A percentile compares a stretch with the other conserved stretches of the same genome.
These are phyloP conservation scores for Hanseniaspora hatyaiensis DNA, from an alignment of 805 yeast species.

Conservation along the genomic window DNA sequence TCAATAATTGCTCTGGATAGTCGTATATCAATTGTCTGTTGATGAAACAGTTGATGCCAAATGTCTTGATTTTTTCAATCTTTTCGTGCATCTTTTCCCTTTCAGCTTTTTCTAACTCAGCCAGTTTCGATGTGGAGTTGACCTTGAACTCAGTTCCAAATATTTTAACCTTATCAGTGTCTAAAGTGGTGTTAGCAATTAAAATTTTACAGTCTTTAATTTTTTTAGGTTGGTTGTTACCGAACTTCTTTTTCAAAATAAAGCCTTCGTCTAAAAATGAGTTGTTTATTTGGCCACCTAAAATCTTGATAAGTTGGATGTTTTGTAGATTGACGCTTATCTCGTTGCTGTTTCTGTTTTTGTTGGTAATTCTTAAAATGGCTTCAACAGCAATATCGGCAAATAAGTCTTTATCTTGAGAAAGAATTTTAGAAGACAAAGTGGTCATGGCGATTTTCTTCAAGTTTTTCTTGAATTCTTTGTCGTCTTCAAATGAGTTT, in stretches of 20 bases:
- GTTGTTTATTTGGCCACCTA: slow-evolving; percentile 85
- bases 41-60: slow-evolving; percentile 78
- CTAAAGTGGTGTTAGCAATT: slow-evolving; percentile 91
- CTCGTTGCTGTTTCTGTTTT: background rate
- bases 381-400: slow-evolving; percentile 90
- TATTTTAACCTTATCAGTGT: slow-evolving; percentile 92
- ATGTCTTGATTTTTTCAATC: slow-evolving; percentile 78
- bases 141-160: slow-evolving; percentile 97
- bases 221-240: slow-evolving; percentile 84
- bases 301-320: slow-evolving; percentile 84
- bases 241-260: slow-evolving; percentile 80
- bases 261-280: slow-evolving; percentile 95
- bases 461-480: slow-evolving; percentile 59
- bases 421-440: slow-evolving; percentile 77
- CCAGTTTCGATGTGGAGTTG: slow-evolving; percentile 85
- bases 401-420: slow-evolving; percentile 89
- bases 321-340: slow-evolving; percentile 52
- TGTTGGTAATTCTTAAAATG: slow-evolving; percentile 68
- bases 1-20: slow-evolving; percentile 91
- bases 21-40: slow-evolving; percentile 95
- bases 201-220: slow-evolving; percentile 73
- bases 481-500: slow-evolving; percentile 50
- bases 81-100: slow-evolving; percentile 82
- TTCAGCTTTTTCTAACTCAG: slow-evolving; percentile 89
- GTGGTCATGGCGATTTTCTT: slow-evolving; percentile 86